Conservation (phyloP, 2,329 filamentous ascomycete species). For the Alternaria metachromatica region DNA sequence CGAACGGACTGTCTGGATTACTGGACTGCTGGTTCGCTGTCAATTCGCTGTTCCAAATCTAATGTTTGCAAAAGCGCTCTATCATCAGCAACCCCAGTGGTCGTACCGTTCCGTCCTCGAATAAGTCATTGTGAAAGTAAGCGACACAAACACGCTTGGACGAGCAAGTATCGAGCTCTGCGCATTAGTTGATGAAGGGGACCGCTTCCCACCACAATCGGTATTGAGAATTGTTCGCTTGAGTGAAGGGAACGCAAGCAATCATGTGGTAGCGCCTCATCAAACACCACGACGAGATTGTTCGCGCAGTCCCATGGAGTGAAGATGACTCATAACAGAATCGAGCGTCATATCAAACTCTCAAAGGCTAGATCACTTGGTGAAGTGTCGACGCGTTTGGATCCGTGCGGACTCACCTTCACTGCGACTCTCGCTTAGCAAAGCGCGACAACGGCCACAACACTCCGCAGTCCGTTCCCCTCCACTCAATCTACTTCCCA, state of each 20-base stretch:
- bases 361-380: accelerated
- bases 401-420: neutral
- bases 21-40: neutral
- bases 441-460: neutral
- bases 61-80: neutral
- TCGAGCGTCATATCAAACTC: neutral
- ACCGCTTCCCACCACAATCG: accelerated
- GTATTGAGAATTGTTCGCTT: neutral
- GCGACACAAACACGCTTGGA: too few species aligned
- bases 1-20: too few species aligned
- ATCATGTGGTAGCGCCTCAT: neutral
- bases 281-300: neutral
- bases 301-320: neutral
- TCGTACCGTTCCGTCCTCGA: neutral
- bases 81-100: neutral
- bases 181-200: neutral
- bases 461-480: neutral
- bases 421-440: neutral
- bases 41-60: neutral
- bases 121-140: too few species aligned
- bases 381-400: neutral
- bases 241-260: neutral
- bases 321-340: neutral
- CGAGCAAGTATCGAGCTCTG: too few species aligned
- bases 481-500: neutral